Conservation (phyloP, 2,329 filamentous ascomycete species). For the Neonectria punicea region DNA sequence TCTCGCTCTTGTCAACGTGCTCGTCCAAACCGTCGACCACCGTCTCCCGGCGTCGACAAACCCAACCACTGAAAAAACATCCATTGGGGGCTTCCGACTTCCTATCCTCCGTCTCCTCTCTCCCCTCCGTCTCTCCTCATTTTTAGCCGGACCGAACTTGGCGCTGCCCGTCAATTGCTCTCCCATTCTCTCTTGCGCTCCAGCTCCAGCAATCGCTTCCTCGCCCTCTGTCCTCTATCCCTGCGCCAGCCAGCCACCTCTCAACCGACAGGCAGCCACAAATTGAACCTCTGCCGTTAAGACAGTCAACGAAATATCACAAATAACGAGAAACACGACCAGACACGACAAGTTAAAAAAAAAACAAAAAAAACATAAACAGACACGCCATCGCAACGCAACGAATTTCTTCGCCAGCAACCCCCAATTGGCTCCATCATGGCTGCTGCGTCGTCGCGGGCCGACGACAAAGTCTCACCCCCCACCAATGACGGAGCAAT, state of each 20-base stretch:
- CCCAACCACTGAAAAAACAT: slow-evolving; percentile 1
- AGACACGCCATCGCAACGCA: neutral
- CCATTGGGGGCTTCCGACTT: neutral
- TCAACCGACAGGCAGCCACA: slow-evolving; percentile 18
- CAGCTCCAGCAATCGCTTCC: neutral
- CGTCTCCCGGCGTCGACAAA: neutral
- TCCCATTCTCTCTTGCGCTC: neutral
- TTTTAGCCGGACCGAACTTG: neutral
- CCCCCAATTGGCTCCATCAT: slow-evolving; percentile 33
- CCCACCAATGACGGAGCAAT: slow-evolving; percentile 25
- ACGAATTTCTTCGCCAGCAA: neutral
- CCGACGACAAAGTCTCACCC: slow-evolving; percentile 37
- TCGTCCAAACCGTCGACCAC: slow-evolving; percentile 7
- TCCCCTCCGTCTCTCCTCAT: neutral
- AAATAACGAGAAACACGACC: slow-evolving; percentile 16
- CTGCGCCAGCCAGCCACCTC: slow-evolving; percentile 10
- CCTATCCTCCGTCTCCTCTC: neutral
- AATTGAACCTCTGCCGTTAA: slow-evolving; percentile 6
- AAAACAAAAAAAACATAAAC: slow-evolving; percentile 7
- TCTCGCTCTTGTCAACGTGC: slow-evolving; percentile 6
- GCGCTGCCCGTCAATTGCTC: neutral
- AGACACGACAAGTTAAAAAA: slow-evolving; percentile 5
- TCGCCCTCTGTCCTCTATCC: neutral
- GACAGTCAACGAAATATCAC: slow-evolving; percentile 15
- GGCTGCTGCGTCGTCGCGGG: slow-evolving; percentile 43